A percentile compares a stretch with the other conserved stretches of the same genome.
phyloP scores from a whole-genome alignment of 169 alveolate genomes.

The Perkinsus marinus region DNA sequence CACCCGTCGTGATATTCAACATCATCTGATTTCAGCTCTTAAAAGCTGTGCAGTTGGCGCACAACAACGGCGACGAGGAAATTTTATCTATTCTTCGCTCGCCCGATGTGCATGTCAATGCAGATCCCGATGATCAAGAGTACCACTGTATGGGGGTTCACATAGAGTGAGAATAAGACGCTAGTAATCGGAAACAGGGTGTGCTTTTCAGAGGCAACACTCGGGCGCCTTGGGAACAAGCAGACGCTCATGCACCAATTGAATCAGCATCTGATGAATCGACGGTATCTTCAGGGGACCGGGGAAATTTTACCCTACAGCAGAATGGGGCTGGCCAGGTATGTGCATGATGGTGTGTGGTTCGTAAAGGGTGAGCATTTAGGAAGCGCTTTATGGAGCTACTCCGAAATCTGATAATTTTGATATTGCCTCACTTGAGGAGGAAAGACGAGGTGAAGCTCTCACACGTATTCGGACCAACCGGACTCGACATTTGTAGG shows the following conservation, averaged over 20 bases:
- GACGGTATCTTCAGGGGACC: not conserved
- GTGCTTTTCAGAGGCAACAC: not conserved
- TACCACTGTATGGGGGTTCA: not conserved
- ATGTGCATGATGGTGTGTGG: too few relatives aligned
- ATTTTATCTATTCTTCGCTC: not conserved
- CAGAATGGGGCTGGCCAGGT: too few relatives aligned
- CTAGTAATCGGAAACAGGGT: not conserved
- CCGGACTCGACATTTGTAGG: not conserved
- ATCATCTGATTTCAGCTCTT: too few relatives aligned
- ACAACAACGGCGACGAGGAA: not conserved
- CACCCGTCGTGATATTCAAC: too few relatives aligned
- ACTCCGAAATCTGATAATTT: not conserved
- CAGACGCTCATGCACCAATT: not conserved
- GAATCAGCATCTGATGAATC: not conserved
- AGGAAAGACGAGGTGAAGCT: not conserved
- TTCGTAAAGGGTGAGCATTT: not conserved
- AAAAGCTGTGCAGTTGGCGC: not conserved
- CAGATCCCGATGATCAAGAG: not conserved
- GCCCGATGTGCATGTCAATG: not conserved
- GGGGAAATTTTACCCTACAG: too few relatives aligned
- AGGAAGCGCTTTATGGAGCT: not conserved
- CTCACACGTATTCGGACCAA: not conserved
- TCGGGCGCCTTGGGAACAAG: not conserved
- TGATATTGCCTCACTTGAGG: not conserved
- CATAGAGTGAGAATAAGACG: not conserved